Evolutionary conservation across 306 rosid species (phyloP).

Genomic region (Citrullus mucosospermus): DNA sequence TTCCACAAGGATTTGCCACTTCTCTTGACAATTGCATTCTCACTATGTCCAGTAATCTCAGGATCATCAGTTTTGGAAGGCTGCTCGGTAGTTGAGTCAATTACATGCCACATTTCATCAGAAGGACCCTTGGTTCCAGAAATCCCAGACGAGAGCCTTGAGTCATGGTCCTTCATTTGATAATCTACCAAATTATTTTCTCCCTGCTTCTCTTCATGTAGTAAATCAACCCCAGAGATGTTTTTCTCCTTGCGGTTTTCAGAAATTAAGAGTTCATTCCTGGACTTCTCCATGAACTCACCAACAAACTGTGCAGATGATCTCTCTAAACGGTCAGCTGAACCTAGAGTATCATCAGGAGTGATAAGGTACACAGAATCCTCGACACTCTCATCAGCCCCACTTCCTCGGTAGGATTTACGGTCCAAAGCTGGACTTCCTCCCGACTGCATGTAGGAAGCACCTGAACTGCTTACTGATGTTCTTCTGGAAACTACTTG

Average conservation of each 20-base stretch:
- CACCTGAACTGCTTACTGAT: slow-evolving; percentile 42
- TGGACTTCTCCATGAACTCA: slow-evolving; percentile 43
- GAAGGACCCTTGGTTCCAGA: slow-evolving; percentile 67
- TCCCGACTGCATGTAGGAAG: slow-evolving; percentile 20
- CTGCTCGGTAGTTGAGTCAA: slow-evolving; percentile 29
- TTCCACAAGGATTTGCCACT: slow-evolving; percentile 71
- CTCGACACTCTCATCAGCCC: slow-evolving; percentile 19
- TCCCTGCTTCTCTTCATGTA: slow-evolving; percentile 22
- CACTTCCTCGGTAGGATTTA: slow-evolving; percentile 22
- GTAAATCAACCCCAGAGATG: slow-evolving; percentile 19
- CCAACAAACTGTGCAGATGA: slow-evolving; percentile 53
- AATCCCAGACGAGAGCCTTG: slow-evolving; percentile 37
- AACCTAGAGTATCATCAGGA: slow-evolving; percentile 60
- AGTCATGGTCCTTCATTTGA: slow-evolving; percentile 26
- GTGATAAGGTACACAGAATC: slow-evolving; percentile 18
- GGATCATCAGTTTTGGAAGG: slow-evolving; percentile 28
- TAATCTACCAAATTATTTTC: slow-evolving; percentile 21
- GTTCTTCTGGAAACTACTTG: slow-evolving; percentile 26
- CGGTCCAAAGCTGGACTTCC: slow-evolving; percentile 24
- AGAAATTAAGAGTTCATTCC: slow-evolving; percentile 41
- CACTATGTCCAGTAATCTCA: slow-evolving; percentile 22
- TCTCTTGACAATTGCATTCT: slow-evolving; percentile 41
- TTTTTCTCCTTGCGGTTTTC: slow-evolving; percentile 26
- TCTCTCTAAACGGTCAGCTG: slow-evolving; percentile 47
- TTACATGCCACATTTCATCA: slow-evolving; percentile 70